A percentile compares a stretch with the other conserved stretches of the same genome.
Evolutionary conservation across 371 early-diverging fungal species (phyloP).

Genomic region (Blastocladiella emersonii): DNA sequence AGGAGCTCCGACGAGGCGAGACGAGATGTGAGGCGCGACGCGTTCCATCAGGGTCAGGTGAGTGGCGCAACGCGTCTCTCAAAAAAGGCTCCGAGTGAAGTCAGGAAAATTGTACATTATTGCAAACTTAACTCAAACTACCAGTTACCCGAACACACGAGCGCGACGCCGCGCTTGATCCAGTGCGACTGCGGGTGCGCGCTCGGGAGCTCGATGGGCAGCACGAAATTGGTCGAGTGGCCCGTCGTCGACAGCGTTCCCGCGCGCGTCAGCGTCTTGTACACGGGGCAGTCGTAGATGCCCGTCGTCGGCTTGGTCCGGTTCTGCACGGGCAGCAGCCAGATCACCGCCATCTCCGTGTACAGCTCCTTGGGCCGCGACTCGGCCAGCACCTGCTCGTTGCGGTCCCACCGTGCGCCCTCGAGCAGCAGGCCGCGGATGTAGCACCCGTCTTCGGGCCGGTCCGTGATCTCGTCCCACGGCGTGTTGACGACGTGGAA

Average conservation of each 20-base stretch:
- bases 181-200: constrained; percentile 30
- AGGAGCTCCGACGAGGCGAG: neutral
- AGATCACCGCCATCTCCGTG: constrained; percentile 36
- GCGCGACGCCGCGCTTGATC: constrained; percentile 40
- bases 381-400: constrained; percentile 20
- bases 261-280: constrained; percentile 39
- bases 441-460: constrained; percentile 40
- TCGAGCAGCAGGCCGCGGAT: constrained; percentile 37
- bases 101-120: neutral
- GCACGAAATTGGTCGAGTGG: constrained; percentile 43
- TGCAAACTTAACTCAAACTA: neutral
- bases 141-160: constrained; percentile 15
- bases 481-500: constrained; percentile 27
- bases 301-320: constrained; percentile 28
- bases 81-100: neutral
- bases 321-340: constrained; percentile 35
- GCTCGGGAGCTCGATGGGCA: constrained; percentile 38
- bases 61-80: too few relatives aligned
- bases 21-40: neutral
- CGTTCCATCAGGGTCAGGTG: too few relatives aligned
- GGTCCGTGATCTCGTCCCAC: constrained; percentile 29
- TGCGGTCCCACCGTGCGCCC: constrained; percentile 38
- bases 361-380: constrained; percentile 37
- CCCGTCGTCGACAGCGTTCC: constrained; percentile 46
- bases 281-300: constrained; percentile 39